Percentiles rank a stretch among this genome's conserved stretches.
phyloP scores from a whole-genome alignment of 176 grass and related monocot genomes.

The Raddia guianensis region DNA sequence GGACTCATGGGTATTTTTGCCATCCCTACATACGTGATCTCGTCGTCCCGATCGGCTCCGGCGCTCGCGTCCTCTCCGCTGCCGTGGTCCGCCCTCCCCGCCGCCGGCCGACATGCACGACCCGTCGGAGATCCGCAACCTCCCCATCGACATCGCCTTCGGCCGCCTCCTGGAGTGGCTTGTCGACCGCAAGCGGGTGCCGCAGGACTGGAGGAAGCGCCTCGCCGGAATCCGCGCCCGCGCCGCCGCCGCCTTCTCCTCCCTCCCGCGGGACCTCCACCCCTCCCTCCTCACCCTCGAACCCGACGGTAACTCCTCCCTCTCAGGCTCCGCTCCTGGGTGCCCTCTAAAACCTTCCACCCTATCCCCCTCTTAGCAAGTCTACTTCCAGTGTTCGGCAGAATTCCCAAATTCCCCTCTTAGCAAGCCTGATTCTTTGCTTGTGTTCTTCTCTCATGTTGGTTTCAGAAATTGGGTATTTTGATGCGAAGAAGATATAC shows the following conservation, averaged over 20 bases:
- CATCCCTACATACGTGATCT: background rate
- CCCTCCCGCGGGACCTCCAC: conserved; percentile 73
- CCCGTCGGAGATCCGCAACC: conserved; percentile 64
- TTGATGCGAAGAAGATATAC: conserved; percentile 90
- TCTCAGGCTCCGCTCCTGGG: background rate
- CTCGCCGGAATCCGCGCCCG: conserved; percentile 58
- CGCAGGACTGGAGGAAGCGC: conserved; percentile 92
- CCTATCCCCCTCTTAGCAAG: background rate
- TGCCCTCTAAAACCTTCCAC: background rate
- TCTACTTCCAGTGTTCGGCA: background rate
- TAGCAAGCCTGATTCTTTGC: no score
- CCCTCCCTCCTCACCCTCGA: conserved; percentile 72
- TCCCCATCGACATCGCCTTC: conserved; percentile 92
- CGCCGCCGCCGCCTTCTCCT: conserved; percentile 57
- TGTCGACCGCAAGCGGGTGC: conserved; percentile 92
- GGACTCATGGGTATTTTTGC: no score
- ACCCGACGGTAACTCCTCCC: conserved; percentile 50
- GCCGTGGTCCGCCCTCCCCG: background rate
- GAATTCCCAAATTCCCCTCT: no score
- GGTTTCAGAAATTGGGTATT: conserved; percentile 80
- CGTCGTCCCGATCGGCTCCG: conserved; percentile 11
- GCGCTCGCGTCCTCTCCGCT: background rate
- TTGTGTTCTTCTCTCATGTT: no score
- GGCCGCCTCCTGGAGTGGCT: conserved; percentile 94
- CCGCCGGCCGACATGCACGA: conserved; percentile 58